Percentiles rank a stretch among this genome's conserved stretches.
These are phyloP conservation scores for Atkinsonella hypoxylon DNA, from an alignment of 2,329 filamentous ascomycete species.

Conservation along the genomic window DNA sequence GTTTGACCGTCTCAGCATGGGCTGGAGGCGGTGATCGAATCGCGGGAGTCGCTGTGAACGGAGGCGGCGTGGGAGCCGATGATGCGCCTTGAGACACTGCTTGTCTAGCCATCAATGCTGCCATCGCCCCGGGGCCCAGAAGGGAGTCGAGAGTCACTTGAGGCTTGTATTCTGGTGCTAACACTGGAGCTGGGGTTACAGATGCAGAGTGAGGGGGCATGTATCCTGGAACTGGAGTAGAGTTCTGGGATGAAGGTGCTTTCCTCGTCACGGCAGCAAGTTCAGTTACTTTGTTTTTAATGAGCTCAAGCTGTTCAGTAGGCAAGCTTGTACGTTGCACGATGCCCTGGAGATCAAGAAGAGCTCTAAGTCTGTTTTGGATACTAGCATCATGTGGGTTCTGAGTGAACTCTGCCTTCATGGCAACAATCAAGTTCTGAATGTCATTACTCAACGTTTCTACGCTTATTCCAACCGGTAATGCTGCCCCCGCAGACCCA, in stretches of 20 bases:
- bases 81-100: slow-evolving; percentile 35
- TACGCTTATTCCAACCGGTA: slow-evolving; percentile 44
- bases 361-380: slow-evolving; percentile 69
- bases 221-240: slow-evolving; percentile 28
- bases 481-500: slow-evolving; percentile 17
- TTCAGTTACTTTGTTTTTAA: slow-evolving; percentile 74
- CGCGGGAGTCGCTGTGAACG: slow-evolving; percentile 22
- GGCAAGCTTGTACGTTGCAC: slow-evolving; percentile 68
- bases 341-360: slow-evolving; percentile 66
- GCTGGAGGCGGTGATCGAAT: slow-evolving; percentile 39
- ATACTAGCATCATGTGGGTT: slow-evolving; percentile 66
- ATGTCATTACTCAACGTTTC: slow-evolving; percentile 75
- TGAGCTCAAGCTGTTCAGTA: slow-evolving; percentile 69
- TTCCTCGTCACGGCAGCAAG: slow-evolving; percentile 53
- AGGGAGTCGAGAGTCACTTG: slow-evolving; percentile 44
- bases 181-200: slow-evolving; percentile 20
- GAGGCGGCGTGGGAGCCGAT: slow-evolving; percentile 20
- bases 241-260: slow-evolving; percentile 30
- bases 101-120: slow-evolving; percentile 44
- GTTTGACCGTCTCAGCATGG: slow-evolving; percentile 23
- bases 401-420: slow-evolving; percentile 61
- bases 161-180: slow-evolving; percentile 20
- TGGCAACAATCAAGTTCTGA: slow-evolving; percentile 60
- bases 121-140: slow-evolving; percentile 47
- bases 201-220: slow-evolving; percentile 21